A percentile compares a stretch with the other conserved stretches of the same genome.
phyloP scores from a whole-genome alignment of 108 stramenopile species.

The Cyclotella choctawhatcheeana region DNA sequence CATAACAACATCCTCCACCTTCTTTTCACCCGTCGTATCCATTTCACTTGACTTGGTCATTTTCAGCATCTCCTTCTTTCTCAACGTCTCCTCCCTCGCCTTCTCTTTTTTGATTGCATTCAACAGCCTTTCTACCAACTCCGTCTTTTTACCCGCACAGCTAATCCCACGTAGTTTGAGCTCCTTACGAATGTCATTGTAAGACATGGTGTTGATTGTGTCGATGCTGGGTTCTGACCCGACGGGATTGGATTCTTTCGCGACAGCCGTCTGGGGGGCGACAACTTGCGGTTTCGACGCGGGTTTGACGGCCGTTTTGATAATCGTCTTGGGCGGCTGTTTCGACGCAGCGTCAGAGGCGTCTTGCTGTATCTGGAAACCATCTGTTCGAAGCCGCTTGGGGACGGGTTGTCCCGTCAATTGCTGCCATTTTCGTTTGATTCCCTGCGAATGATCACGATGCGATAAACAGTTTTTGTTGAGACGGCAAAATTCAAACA shows the following conservation, averaged over 20 bases:
- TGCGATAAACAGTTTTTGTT: background rate
- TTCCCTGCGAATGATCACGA: conserved; percentile 19
- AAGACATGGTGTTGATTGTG: too few relatives aligned
- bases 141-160: background rate
- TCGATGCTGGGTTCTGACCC: too few relatives aligned
- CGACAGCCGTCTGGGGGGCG: background rate
- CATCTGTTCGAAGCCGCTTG: conserved; percentile 25
- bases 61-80: background rate
- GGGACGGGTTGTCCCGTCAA: conserved; percentile 34
- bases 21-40: too few relatives aligned
- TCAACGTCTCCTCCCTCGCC: background rate
- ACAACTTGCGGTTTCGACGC: background rate
- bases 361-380: background rate
- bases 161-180: background rate
- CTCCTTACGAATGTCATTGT: conserved; percentile 8
- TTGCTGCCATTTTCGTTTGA: conserved; percentile 49
- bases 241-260: too few relatives aligned
- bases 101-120: background rate
- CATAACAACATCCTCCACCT: background rate
- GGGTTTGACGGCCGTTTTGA: background rate
- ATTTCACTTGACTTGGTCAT: too few relatives aligned
- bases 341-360: background rate
- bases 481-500: background rate
- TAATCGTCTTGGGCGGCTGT: background rate
- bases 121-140: background rate